phyloP scores from a whole-genome alignment of 2,329 filamentous ascomycete species.

The Coleophoma cylindrospora region DNA sequence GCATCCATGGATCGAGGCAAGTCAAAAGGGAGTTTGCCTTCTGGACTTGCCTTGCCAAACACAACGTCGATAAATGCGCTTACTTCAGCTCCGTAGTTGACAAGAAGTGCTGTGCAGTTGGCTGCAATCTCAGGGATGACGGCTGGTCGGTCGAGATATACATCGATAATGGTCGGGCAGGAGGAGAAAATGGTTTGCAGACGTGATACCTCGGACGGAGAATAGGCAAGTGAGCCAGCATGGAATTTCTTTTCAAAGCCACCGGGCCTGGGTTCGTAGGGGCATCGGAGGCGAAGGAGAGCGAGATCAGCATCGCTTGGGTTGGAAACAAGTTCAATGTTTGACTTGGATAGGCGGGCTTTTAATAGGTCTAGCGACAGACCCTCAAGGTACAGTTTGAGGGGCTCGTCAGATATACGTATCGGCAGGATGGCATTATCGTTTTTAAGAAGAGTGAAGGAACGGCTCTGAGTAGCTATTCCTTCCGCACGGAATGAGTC shows the following conservation, averaged over 20 bases:
- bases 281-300: constrained; percentile 32
- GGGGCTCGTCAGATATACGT: background rate
- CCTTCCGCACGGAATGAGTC: constrained; percentile 34
- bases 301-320: constrained; percentile 35
- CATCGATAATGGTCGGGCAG: constrained; percentile 35
- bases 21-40: constrained; percentile 41
- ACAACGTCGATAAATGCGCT: constrained; percentile 39
- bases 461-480: constrained; percentile 21
- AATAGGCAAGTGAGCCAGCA: constrained; percentile 35
- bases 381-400: constrained; percentile 2
- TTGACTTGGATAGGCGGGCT: constrained; percentile 25
- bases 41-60: constrained; percentile 30
- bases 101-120: constrained; percentile 31
- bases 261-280: constrained; percentile 34
- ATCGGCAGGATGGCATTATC: background rate
- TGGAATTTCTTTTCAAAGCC: constrained; percentile 34
- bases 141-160: constrained; percentile 37
- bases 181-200: constrained; percentile 32
- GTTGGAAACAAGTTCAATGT: constrained; percentile 26
- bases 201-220: constrained; percentile 30
- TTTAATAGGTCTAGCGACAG: constrained; percentile 9
- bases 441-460: constrained; percentile 1
- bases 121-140: constrained; percentile 36
- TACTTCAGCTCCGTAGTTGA: constrained; percentile 32
- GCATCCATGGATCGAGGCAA: constrained; percentile 38